Percentiles rank a stretch among this genome's conserved stretches.
Conservation (phyloP, 768 basidiomycete species). For the Russula sp. region DNA sequence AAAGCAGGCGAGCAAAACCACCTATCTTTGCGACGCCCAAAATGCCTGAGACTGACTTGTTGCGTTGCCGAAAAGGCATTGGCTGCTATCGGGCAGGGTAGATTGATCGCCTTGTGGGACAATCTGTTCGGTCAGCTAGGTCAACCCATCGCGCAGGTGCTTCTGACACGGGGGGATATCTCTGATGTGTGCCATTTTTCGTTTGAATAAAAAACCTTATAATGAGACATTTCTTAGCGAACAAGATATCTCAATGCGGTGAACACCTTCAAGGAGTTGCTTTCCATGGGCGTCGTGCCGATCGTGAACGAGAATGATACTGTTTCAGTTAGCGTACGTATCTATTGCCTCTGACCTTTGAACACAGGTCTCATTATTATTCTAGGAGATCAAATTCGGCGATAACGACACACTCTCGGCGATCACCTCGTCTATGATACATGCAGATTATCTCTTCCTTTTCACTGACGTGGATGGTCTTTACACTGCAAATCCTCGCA, state of each 20-base stretch:
- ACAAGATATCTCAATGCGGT: conserved; percentile 95
- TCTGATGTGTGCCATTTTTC: conserved; percentile 65
- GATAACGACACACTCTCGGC: conserved; percentile 98
- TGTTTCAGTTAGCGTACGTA: conserved; percentile 88
- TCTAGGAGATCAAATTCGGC: conserved; percentile 98
- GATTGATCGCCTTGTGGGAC: conserved; percentile 95
- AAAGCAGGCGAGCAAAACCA: conserved; percentile 64
- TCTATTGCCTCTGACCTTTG: background rate
- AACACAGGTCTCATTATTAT: background rate
- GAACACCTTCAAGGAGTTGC: conserved; percentile 87
- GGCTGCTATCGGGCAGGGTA: conserved; percentile 94
- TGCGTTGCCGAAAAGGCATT: conserved; percentile 53
- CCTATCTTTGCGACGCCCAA: background rate
- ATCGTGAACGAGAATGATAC: conserved; percentile 99
- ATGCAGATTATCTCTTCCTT: conserved; percentile 95
- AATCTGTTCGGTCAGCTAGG: conserved; percentile 91
- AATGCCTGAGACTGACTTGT: background rate
- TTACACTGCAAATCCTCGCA: conserved; percentile 92
- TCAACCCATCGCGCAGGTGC: conserved; percentile 92
- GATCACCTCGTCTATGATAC: conserved; percentile 95
- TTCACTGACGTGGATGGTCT: conserved; percentile 95
- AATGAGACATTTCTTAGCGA: conserved; percentile 44
- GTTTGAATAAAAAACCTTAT: background rate
- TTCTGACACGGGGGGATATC: conserved; percentile 93
- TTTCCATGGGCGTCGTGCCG: conserved; percentile 92